phyloP scores from a whole-genome alignment of 139 green algal genomes.

The Coelastrella sp. region DNA sequence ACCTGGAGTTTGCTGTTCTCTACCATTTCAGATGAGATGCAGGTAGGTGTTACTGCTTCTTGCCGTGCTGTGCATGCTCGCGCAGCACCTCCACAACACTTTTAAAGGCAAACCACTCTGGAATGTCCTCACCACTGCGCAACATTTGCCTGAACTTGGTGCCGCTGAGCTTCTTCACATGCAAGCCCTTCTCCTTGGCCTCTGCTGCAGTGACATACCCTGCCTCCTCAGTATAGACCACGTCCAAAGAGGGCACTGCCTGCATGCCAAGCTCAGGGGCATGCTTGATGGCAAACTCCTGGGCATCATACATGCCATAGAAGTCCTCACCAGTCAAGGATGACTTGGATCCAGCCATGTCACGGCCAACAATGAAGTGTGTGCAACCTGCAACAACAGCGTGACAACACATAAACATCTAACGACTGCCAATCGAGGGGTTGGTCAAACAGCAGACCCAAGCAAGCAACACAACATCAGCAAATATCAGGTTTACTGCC shows the following conservation, averaged over 20 bases:
- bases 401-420: background rate
- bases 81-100: slow-evolving; percentile 78
- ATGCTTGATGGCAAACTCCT: slow-evolving; percentile 73
- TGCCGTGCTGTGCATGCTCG: slow-evolving; percentile 58
- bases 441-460: background rate
- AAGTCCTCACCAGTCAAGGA: slow-evolving; percentile 90
- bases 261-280: slow-evolving; percentile 86
- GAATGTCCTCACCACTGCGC: slow-evolving; percentile 90
- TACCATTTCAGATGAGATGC: no score
- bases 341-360: slow-evolving; percentile 95
- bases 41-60: background rate
- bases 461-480: background rate
- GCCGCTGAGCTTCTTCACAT: slow-evolving; percentile 88
- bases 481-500: background rate
- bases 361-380: slow-evolving; percentile 96
- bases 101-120: slow-evolving; percentile 97
- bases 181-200: slow-evolving; percentile 77
- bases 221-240: slow-evolving; percentile 87
- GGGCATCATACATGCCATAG: slow-evolving; percentile 90
- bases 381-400: slow-evolving; percentile 81
- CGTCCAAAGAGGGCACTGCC: slow-evolving; percentile 84
- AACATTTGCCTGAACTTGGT: slow-evolving; percentile 97
- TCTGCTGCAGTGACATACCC: slow-evolving; percentile 87
- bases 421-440: no score
- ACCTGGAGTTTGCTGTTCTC: no score